A percentile compares a stretch with the other conserved stretches of the same genome.
phyloP scores from a whole-genome alignment of 2,329 filamentous ascomycete species.

The Dactylellina haptotyla region DNA sequence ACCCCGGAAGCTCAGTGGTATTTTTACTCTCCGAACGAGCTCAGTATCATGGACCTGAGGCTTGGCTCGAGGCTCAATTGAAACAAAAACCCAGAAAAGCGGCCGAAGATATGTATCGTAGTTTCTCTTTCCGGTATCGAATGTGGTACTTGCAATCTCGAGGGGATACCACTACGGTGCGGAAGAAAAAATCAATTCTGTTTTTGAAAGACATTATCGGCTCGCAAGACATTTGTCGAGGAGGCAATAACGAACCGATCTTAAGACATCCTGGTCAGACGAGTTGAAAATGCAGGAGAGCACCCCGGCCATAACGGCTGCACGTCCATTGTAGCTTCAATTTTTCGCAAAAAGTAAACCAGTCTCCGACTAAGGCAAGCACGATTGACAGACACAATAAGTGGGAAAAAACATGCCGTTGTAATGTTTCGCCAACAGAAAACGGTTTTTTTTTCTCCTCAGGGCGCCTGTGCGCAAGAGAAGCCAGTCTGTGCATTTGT shows the following conservation, averaged over 20 bases:
- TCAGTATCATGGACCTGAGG: slow-evolving; percentile 31
- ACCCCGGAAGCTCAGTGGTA: slow-evolving; percentile 43
- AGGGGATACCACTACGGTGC: no score
- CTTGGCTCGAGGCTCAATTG: slow-evolving; percentile 38
- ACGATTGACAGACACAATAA: background rate
- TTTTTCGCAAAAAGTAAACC: slow-evolving; percentile 36
- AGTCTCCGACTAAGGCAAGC: slow-evolving; percentile 20
- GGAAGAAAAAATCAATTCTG: background rate
- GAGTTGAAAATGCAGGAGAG: slow-evolving; percentile 10
- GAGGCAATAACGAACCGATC: slow-evolving; percentile 38
- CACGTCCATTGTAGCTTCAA: slow-evolving; percentile 7
- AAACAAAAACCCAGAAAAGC: slow-evolving; percentile 25
- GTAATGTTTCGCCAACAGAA: slow-evolving; percentile 19
- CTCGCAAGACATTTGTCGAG: no score
- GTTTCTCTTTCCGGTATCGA: background rate
- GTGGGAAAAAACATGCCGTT: background rate
- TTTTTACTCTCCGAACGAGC: slow-evolving; percentile 49
- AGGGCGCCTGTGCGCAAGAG: slow-evolving; percentile 37
- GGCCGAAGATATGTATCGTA: slow-evolving; percentile 13
- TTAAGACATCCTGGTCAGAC: slow-evolving; percentile 40
- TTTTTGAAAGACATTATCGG: slow-evolving; percentile 38
- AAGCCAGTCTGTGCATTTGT: slow-evolving; percentile 13
- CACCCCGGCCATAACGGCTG: slow-evolving; percentile 24
- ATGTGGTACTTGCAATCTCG: slow-evolving; percentile 15
- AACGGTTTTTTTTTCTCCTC: slow-evolving; percentile 33